phyloP scores from a whole-genome alignment of 1,284 basidiomycete species.

The Ganoderma lucidum region DNA sequence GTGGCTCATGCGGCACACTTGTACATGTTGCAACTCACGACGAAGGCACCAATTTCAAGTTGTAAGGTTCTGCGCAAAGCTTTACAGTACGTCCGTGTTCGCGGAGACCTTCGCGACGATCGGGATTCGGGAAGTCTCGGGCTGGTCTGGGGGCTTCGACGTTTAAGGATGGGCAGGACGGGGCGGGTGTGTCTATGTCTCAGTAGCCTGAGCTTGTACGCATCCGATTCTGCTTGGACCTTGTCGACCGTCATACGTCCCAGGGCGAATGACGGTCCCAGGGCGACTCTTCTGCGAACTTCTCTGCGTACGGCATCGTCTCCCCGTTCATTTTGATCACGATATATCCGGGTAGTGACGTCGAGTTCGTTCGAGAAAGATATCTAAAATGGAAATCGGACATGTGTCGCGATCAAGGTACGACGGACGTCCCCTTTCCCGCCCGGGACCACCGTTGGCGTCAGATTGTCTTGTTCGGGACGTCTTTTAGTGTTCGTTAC shows the following conservation, averaged over 20 bases:
- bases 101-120: background rate
- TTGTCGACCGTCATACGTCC: background rate
- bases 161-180: background rate
- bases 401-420: background rate
- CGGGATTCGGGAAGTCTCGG: background rate
- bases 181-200: background rate
- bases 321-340: background rate
- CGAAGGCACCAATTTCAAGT: background rate
- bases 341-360: background rate
- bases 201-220: background rate
- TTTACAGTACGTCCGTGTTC: slow-evolving; percentile 45
- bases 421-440: background rate
- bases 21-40: too few relatives aligned
- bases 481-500: background rate
- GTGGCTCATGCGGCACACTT: background rate
- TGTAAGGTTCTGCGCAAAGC: background rate
- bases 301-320: background rate
- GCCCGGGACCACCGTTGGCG: background rate
- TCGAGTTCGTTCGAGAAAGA: background rate
- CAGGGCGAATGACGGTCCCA: background rate
- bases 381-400: background rate
- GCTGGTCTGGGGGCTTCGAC: background rate
- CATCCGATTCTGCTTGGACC: background rate
- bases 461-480: background rate
- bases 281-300: background rate